Conservation (phyloP, 1,139 yeast genomes). For the Sugiyamaella pinicola region DNA sequence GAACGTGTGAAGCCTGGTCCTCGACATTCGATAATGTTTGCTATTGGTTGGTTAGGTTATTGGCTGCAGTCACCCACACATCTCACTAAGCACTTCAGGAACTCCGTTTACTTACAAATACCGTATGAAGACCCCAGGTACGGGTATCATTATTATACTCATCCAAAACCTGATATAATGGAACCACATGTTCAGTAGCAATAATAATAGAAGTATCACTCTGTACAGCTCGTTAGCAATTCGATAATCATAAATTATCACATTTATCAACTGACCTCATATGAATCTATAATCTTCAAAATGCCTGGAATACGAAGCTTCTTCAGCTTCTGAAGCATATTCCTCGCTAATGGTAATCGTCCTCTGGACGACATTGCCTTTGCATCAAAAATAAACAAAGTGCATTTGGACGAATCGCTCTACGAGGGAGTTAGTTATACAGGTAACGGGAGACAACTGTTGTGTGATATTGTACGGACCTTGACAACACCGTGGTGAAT, state of each 20-base stretch:
- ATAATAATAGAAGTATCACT: conserved; percentile 63
- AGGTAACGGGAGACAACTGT: background rate
- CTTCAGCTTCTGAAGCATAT: conserved; percentile 66
- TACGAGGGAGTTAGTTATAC: conserved; percentile 23
- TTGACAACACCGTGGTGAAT: conserved; percentile 50
- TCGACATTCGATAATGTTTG: conserved; percentile 64
- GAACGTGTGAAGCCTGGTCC: conserved; percentile 61
- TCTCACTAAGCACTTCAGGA: background rate
- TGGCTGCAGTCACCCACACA: no score
- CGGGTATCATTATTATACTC: conserved; percentile 44
- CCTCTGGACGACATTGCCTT: conserved; percentile 46
- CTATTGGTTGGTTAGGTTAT: background rate
- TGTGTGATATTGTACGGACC: conserved; percentile 22
- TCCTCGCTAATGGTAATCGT: conserved; percentile 54
- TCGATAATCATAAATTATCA: background rate
- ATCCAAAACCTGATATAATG: conserved; percentile 46
- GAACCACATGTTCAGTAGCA: conserved; percentile 75
- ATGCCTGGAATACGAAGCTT: conserved; percentile 79
- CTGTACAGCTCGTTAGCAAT: conserved; percentile 37
- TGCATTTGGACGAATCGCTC: conserved; percentile 47
- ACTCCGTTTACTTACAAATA: conserved; percentile 26
- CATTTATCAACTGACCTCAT: conserved; percentile 42
- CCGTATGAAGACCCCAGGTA: conserved; percentile 57
- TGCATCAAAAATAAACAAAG: conserved; percentile 66
- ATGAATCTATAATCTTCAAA: conserved; percentile 65